Base-by-base conservation (phyloP, 805 yeast genomes). In the Komagataella populi region DNA sequence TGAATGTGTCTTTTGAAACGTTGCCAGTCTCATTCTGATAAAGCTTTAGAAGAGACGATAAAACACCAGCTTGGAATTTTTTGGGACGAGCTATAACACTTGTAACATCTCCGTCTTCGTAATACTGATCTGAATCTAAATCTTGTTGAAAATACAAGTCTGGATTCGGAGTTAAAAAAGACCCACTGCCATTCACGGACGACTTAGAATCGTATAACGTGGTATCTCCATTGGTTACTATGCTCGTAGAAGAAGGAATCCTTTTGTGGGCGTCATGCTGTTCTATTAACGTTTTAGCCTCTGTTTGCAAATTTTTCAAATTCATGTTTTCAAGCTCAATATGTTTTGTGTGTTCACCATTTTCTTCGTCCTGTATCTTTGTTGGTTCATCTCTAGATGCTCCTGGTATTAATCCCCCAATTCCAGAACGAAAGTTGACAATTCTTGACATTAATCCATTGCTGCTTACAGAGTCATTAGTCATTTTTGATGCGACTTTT, bases 21-120 rank as follows among this genome's bases (percentile, higher is more conserved):
- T 54, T 52, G 17, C 47, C 50, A 4, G 46, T 52, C 45, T 61
- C 74, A 59, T 73, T 70, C 55, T 80, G 83, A 60, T 89, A 88
- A 48, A 89, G 70, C 54, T 81, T 76, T 55, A 89, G 70, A 55
- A 89, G 71, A 1, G 91, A 80, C 0, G 96, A 86, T 24, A 89
- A 72, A 16, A 89, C 91, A 64, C 97, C 96, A 23, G 89, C 89
- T 57, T 84, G 84, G 10, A 87, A 90, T 50, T 76, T 76, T 46
- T 53, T 44, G 1, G 72, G 73, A 1, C 70, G 72, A 6, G 68
- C 65, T 14, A 71, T 10, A 30, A 30, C 39, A 8, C 39, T 30
- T 4, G 10, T 12, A 30, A 30, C 39, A 30, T 30, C 39, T 8
- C 39, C 39, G 39, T 30, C 39, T n/a, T 30, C 39, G 39, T 30